Evolutionary conservation across 2,329 filamentous ascomycete genomes (phyloP), one percentile per base, ranked within the genome.

Genomic region (Tolypocladium inflatum): DNA sequence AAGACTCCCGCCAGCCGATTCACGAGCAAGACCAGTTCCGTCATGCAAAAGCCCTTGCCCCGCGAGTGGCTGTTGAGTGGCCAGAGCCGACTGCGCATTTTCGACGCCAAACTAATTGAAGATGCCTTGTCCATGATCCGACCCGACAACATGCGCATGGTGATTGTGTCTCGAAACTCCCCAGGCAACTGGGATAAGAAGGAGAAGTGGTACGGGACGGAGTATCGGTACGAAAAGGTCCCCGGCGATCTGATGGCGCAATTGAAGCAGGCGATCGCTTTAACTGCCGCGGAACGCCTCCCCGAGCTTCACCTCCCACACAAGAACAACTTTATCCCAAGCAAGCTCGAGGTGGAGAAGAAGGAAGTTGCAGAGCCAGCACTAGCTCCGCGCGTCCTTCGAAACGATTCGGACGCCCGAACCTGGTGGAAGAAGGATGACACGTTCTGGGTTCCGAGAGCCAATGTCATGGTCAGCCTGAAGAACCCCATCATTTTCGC

Each of bases 361-460:
- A 96, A 91, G 73, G 90, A 96, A 41, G 82, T 94, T n/a, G 79
- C 84, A 33, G 83, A 89, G 64, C 88, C 91, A 1, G 78, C 86
- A 0, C 81, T 88, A 57, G 79, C 85, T 0, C 94, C 94, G 0
- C 88, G 86, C 60, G 79, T 99, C 30, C 87, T 99, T 61, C 86
- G 92, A 63, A 91, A 96, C 65, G 93, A 97, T 64, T 80, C 86
- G 7, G 77, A 85, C 39, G 86, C 90, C 1, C 86, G 92, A 37
- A 88, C 90, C 3, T 99, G 94, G 94, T 97, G 87, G 79, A 99
- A 99, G 78, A 97, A 97, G 74, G 94, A 99, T 67, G 94, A 99
- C 66, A 91, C 87, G 0, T 99, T 97, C 73, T 97, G 93, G 92
- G 94, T 97, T 11, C 94, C 94, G 10, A 96, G 96, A 72, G 94